Base-by-base conservation (phyloP, 257 asterid species). In the Fraxinus quadrangulata region DNA sequence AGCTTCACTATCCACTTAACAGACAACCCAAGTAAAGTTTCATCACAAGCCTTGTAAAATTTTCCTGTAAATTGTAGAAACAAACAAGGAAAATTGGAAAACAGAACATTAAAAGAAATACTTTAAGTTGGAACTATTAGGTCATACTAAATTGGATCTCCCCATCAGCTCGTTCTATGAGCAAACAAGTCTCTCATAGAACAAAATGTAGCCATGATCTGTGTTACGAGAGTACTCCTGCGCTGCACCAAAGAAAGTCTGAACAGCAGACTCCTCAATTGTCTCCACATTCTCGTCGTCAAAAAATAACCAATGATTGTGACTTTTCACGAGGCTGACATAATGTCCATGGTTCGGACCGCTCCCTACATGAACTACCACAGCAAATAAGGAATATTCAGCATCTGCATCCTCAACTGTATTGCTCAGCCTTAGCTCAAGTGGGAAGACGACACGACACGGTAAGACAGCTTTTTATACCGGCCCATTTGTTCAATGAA, bases 321-420 rank as follows among this genome's bases (percentile, higher is more conserved):
- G 97, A 78, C 97, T 92, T 83, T 91, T 92, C 80, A 92, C 97
- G 2, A 91, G 96, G 88, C 97, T 92, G 75, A 92, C 88, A 24
- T 92, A 92, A 87, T 92, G 97, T n/a, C 97, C 97, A 7, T 92
- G 97, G 84, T 91, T 92, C 71, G 97, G 97, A 28, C 97, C 97
- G 70, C 94, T 90, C 31, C 97, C 97, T 5, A 92, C 94, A 54
- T 90, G 97, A 66, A 92, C 96, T 4, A 91, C 97, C 59, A 92
- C 96, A 6, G 94, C 91, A 66, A 92, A 88, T 42, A 92, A 80
- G 77, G 97, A 92, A 74, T 92, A 92, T 78, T 91, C 97, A 0
- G 92, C 85, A 75, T 92, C 97, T 34, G 88, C 90, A 83, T 91
- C 97, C 84, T 92, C 97, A 34, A 91, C 94, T 12, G 97, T 92